phyloP scores from a whole-genome alignment of 768 basidiomycete species.

The Rhizopogon vesiculosus region DNA sequence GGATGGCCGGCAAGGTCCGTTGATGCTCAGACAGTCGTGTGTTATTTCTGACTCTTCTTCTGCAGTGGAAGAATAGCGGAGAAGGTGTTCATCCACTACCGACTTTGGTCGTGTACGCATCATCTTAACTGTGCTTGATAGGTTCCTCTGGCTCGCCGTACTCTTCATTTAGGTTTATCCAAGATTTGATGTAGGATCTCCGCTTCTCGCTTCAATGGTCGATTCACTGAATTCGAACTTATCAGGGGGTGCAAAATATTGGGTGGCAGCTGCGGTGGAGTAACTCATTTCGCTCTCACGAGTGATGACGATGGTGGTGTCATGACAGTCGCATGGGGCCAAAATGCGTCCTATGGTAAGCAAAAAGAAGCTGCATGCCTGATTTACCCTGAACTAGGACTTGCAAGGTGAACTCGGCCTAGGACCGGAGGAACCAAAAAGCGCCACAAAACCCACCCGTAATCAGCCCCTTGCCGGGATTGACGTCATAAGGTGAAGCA shows the following conservation, averaged over 20 bases:
- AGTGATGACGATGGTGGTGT: conserved; percentile 68
- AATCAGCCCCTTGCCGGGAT: conserved; percentile 71
- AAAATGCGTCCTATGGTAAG: conserved; percentile 80
- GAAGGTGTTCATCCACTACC: conserved; percentile 52
- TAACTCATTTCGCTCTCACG: conserved; percentile 81
- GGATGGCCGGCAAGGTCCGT: conserved; percentile 75
- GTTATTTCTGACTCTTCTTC: conserved; percentile 12
- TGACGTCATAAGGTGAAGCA: conserved; percentile 65
- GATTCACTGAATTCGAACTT: conserved; percentile 1
- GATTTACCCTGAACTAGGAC: neutral
- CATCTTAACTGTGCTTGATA: conserved; percentile 22
- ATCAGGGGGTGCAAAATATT: conserved; percentile 74
- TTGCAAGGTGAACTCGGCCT: conserved; percentile 70
- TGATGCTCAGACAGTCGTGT: neutral
- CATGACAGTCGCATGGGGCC: conserved; percentile 85
- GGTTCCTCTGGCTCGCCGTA: conserved; percentile 89
- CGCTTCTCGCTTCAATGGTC: neutral
- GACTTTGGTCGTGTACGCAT: neutral
- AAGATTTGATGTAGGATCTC: conserved; percentile 69
- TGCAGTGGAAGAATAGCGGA: conserved; percentile 90
- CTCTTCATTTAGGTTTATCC: conserved; percentile 81
- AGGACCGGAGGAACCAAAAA: conserved; percentile 78
- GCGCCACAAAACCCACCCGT: conserved; percentile 76
- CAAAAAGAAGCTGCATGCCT: neutral
- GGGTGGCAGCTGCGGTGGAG: conserved; percentile 72